Conservation (phyloP, 176 grass and related monocot species). For the Raddia distichophylla region DNA sequence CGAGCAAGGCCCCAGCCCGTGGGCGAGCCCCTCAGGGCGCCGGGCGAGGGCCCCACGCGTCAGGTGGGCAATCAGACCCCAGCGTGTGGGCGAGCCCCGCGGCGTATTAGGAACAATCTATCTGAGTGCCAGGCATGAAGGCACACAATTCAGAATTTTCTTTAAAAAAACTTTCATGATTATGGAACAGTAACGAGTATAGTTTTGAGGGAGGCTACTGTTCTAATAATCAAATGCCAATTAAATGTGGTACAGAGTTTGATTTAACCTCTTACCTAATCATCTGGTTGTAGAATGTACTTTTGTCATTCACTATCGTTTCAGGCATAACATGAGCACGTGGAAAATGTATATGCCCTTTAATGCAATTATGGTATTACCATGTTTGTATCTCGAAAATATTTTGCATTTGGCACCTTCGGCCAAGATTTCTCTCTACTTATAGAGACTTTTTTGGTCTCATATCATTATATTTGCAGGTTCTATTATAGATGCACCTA, state of each 20-base stretch:
- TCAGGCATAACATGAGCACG: no score
- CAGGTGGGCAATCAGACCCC: no score
- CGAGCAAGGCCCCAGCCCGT: no score
- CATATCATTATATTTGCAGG: constrained; percentile 30
- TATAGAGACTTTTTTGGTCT: background rate
- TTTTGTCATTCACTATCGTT: no score
- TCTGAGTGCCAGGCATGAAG: constrained; percentile 15
- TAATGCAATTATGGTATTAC: background rate
- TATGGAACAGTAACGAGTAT: background rate
- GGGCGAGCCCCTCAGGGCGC: no score
- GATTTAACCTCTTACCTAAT: background rate
- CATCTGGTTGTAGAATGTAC: no score
- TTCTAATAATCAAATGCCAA: background rate
- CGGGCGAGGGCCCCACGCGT: no score
- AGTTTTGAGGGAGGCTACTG: background rate
- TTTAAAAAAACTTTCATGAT: background rate
- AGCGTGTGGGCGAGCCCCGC: no score
- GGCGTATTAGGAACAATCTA: background rate
- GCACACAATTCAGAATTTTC: no score
- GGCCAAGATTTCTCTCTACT: background rate
- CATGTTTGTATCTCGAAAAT: background rate
- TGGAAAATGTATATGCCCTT: no score
- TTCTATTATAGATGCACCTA: constrained; percentile 74
- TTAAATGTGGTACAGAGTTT: background rate
- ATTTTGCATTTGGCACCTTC: background rate